These are phyloP conservation scores for Cucurbita argyrosperma DNA, from an alignment of 306 rosid species.

Conservation along the genomic window DNA sequence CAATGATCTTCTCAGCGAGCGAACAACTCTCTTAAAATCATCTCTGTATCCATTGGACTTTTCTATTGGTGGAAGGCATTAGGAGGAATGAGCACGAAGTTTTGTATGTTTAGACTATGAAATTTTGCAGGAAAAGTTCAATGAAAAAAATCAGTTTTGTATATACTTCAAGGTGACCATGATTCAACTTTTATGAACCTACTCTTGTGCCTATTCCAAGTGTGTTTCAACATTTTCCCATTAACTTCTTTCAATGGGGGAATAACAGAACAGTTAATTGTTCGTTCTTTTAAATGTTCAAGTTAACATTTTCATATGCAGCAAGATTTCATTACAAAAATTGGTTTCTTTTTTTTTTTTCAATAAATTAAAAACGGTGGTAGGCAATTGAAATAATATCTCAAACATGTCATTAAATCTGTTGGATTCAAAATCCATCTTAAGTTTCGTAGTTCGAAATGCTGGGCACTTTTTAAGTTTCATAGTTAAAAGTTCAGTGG, in stretches of 20 bases:
- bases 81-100: constrained; percentile 8
- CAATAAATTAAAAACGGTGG: not conserved
- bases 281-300: not conserved
- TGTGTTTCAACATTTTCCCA: not conserved
- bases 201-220: not conserved
- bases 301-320: not conserved
- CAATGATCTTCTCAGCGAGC: not conserved
- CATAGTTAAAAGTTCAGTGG: too few species aligned
- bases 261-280: not conserved
- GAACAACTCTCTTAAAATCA: not conserved
- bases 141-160: not conserved
- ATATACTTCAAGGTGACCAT: not conserved
- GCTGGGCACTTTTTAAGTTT: too few species aligned
- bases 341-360: too few species aligned
- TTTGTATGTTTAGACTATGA: constrained; percentile 22
- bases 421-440: too few species aligned
- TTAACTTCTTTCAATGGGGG: not conserved
- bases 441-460: too few species aligned
- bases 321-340: too few species aligned
- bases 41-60: constrained; percentile 10
- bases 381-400: not conserved
- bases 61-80: constrained; percentile 28
- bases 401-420: not conserved
- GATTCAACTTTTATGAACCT: not conserved
- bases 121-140: constrained; percentile 1